phyloP scores from a whole-genome alignment of 768 basidiomycete genomes.

The Obba rivulosa region DNA sequence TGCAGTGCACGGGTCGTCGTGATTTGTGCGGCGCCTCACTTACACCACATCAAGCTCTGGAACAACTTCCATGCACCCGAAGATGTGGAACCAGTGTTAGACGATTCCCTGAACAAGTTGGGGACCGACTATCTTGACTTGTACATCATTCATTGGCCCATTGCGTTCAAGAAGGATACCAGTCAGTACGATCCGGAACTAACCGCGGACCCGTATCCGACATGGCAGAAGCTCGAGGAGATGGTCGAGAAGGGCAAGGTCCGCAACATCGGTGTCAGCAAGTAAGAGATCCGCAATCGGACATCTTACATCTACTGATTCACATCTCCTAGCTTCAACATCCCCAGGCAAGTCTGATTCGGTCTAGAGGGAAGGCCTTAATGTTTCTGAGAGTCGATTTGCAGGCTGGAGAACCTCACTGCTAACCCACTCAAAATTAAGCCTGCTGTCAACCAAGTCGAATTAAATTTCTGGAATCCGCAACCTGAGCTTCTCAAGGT shows the following conservation, averaged over 20 bases:
- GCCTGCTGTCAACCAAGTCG: constrained; percentile 75
- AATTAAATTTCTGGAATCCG: constrained; percentile 72
- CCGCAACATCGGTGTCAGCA: constrained; percentile 80
- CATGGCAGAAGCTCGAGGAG: constrained; percentile 78
- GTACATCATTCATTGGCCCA: constrained; percentile 79
- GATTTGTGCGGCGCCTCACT: not conserved
- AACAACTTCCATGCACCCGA: constrained; percentile 72
- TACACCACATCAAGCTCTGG: constrained; percentile 47
- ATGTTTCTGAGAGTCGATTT: not conserved
- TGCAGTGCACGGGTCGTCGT: constrained; percentile 1
- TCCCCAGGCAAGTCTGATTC: constrained; percentile 32
- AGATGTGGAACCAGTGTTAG: constrained; percentile 61
- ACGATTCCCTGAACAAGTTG: constrained; percentile 58
- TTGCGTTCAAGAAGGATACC: constrained; percentile 58
- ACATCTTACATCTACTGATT: constrained; percentile 3
- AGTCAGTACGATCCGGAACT: constrained; percentile 47
- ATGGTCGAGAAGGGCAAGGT: constrained; percentile 73
- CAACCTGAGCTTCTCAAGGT: constrained; percentile 73
- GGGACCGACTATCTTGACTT: constrained; percentile 71
- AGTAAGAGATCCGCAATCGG: constrained; percentile 35
- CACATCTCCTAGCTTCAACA: constrained; percentile 45
- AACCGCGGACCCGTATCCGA: constrained; percentile 67
- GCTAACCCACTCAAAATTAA: constrained; percentile 53
- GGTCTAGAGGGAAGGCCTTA: not conserved
- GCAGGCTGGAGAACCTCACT: constrained; percentile 55